Percentiles rank a stretch among this genome's conserved stretches.
These are phyloP conservation scores for Hyphopichia pseudoburtonii DNA, from an alignment of 1,139 yeast species.

Conservation along the genomic window DNA sequence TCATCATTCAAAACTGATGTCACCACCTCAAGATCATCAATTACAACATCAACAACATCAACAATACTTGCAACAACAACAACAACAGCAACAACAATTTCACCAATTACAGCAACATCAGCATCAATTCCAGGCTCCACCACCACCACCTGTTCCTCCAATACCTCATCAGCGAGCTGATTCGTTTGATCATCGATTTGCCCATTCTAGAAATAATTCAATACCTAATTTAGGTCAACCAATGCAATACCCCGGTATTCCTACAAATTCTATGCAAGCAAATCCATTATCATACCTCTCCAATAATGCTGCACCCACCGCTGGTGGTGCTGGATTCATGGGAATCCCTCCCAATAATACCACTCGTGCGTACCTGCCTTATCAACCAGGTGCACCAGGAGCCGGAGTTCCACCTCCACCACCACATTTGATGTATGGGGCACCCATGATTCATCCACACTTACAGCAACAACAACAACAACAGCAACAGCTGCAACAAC, in stretches of 20 bases:
- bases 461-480: slow-evolving; percentile 13
- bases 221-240: slow-evolving; percentile 21
- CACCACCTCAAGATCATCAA: slow-evolving; percentile 14
- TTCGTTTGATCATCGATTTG: slow-evolving; percentile 15
- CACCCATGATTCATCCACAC: slow-evolving; percentile 11
- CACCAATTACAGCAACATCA: slow-evolving; percentile 1
- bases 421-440: slow-evolving; percentile 14
- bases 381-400: slow-evolving; percentile 9
- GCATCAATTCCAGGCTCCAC: slow-evolving; percentile 14
- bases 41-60: slow-evolving; percentile 10
- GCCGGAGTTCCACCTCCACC: slow-evolving; percentile 12
- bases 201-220: slow-evolving; percentile 17
- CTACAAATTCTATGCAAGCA: slow-evolving; percentile 20
- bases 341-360: slow-evolving; percentile 13
- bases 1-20: too few relatives aligned
- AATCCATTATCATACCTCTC: slow-evolving; percentile 26
- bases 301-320: too few relatives aligned
- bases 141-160: slow-evolving; percentile 12
- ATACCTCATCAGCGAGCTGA: slow-evolving; percentile 16
- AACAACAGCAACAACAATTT: neutral
- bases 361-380: slow-evolving; percentile 3
- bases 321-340: slow-evolving; percentile 7
- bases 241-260: slow-evolving; percentile 15
- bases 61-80: neutral
- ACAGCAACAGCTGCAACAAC: slow-evolving; percentile 6